Evolutionary conservation across 208 protist species (phyloP).

Genomic region (Kentomonas sorsogonicus): DNA sequence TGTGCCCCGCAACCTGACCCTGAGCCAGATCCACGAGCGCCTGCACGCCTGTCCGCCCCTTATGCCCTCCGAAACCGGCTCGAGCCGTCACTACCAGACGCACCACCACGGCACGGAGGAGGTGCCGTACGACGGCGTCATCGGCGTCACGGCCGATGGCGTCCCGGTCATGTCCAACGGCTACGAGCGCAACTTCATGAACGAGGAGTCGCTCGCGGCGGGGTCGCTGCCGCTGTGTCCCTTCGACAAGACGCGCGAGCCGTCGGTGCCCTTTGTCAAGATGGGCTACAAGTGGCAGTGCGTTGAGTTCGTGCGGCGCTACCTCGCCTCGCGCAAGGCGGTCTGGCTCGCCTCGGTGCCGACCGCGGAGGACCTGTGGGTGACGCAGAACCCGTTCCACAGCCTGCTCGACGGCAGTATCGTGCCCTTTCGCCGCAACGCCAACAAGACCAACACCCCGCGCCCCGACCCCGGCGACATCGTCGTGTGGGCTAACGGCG

Average conservation of each 20-base stretch:
- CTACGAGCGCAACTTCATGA: conserved; percentile 44
- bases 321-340: conserved; percentile 57
- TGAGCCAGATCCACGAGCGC: conserved; percentile 21
- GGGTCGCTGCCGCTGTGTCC: conserved; percentile 29
- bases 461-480: conserved; percentile 41
- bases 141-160: conserved; percentile 54
- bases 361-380: conserved; percentile 54
- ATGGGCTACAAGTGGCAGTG: conserved; percentile 66
- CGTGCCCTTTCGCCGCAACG: conserved; percentile 23
- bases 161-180: conserved; percentile 77
- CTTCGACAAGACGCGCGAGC: conserved; percentile 16
- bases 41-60: conserved; percentile 8
- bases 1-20: conserved; percentile 16
- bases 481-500: conserved; percentile 48
- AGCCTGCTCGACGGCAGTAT: conserved; percentile 16
- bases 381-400: conserved; percentile 20
- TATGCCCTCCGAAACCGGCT: conserved; percentile 17
- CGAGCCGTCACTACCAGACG: conserved; percentile 25
- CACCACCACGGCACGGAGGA: conserved; percentile 34
- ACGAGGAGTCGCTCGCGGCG: conserved; percentile 34
- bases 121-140: conserved; percentile 50
- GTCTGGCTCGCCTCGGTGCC: conserved; percentile 53
- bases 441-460: conserved; percentile 26
- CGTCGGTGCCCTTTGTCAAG: conserved; percentile 19
- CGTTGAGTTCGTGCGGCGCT: conserved; percentile 69